phyloP scores from a whole-genome alignment of 2,329 filamentous ascomycete genomes.

The Acarospora socialis region DNA sequence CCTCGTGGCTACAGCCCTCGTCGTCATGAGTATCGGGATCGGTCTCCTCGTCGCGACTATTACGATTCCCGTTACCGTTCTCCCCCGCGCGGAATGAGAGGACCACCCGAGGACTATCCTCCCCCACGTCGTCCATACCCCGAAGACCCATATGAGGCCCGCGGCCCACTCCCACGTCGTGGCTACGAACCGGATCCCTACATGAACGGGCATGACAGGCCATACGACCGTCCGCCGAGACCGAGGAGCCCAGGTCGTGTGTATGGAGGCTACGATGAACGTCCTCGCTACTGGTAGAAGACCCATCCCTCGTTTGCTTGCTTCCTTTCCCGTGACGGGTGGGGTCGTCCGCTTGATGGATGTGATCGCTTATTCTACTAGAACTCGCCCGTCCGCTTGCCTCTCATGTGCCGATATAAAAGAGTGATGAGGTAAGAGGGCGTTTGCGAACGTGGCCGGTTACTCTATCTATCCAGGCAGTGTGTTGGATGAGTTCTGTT shows the following conservation, averaged over 20 bases:
- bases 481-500: too few relatives aligned
- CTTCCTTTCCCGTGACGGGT: constrained; percentile 24
- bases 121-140: constrained; percentile 51
- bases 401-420: too few relatives aligned
- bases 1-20: constrained; percentile 74
- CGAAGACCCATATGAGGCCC: constrained; percentile 57
- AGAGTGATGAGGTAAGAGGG: too few relatives aligned
- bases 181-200: constrained; percentile 47
- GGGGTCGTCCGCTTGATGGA: too few relatives aligned
- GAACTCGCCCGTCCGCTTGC: too few relatives aligned
- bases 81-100: constrained; percentile 41
- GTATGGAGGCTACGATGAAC: constrained; percentile 30
- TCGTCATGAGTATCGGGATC: constrained; percentile 72
- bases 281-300: constrained; percentile 31
- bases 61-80: constrained; percentile 78
- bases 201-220: constrained; percentile 40
- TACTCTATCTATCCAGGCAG: too few relatives aligned
- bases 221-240: constrained; percentile 35
- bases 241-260: constrained; percentile 24
- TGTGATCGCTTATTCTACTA: too few relatives aligned
- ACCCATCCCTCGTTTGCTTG: constrained; percentile 15
- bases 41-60: constrained; percentile 65
- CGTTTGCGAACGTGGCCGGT: too few relatives aligned
- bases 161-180: constrained; percentile 39
- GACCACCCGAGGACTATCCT: constrained; percentile 61